Evolutionary conservation across 192 early-diverging fungal species (phyloP).

Genomic region (Oehlia diaphana): DNA sequence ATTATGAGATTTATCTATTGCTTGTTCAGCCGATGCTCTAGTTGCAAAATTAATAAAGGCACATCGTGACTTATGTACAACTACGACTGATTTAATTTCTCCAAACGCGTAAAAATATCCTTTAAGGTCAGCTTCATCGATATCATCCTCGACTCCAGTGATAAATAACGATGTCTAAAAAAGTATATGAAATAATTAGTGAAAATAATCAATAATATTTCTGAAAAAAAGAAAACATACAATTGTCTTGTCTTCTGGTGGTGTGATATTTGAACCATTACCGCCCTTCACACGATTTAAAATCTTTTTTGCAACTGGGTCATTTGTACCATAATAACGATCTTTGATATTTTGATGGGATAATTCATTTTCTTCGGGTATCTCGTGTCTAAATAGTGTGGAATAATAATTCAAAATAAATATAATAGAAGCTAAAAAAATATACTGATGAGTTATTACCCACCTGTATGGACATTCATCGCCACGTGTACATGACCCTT

Average conservation of each 20-base stretch:
- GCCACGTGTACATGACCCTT: constrained; percentile 93
- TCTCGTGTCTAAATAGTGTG: constrained; percentile 68
- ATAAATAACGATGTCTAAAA: constrained; percentile 80
- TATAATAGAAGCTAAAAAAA: too few species aligned
- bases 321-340: constrained; percentile 92
- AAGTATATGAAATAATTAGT: not conserved
- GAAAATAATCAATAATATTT: not conserved
- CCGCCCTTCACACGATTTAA: constrained; percentile 57
- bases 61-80: constrained; percentile 76
- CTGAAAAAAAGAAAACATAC: constrained; percentile 37
- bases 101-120: constrained; percentile 81
- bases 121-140: constrained; percentile 73
- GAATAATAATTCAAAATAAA: not conserved
- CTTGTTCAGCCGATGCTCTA: constrained; percentile 83
- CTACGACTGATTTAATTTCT: constrained; percentile 84
- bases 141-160: constrained; percentile 71
- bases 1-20: constrained; percentile 66
- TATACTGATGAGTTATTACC: not conserved
- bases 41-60: constrained; percentile 91
- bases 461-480: constrained; percentile 89
- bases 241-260: constrained; percentile 80
- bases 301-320: constrained; percentile 91
- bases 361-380: constrained; percentile 82
- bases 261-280: constrained; percentile 42
- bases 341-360: constrained; percentile 93